Conservation (phyloP, 495 filamentous ascomycete genomes). For the Immersiella caudata region DNA sequence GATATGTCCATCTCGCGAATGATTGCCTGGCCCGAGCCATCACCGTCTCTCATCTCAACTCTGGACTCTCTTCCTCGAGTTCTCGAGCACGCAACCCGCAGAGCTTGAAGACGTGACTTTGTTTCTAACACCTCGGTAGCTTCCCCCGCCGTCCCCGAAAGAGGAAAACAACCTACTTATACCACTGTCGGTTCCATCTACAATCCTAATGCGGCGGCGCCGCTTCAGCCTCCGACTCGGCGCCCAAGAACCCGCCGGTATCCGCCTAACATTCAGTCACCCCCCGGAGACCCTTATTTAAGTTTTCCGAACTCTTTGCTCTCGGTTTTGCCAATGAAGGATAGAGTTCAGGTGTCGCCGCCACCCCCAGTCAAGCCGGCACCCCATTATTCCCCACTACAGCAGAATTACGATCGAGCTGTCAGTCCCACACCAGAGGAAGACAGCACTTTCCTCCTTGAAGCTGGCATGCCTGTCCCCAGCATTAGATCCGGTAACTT, state of each 20-base stretch:
- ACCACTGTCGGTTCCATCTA: conserved; percentile 54
- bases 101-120: neutral
- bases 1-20: no score
- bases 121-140: conserved; percentile 7
- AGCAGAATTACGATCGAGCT: conserved; percentile 53
- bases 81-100: neutral
- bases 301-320: conserved; percentile 26
- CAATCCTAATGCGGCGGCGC: conserved; percentile 40
- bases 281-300: conserved; percentile 22
- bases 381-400: conserved; percentile 48
- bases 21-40: no score
- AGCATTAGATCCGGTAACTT: conserved; percentile 31
- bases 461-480: conserved; percentile 27
- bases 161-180: conserved; percentile 36
- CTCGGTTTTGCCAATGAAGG: conserved; percentile 29
- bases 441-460: conserved; percentile 1
- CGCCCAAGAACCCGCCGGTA: conserved; percentile 43
- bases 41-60: no score
- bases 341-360: conserved; percentile 22
- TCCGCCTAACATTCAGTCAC: conserved; percentile 27
- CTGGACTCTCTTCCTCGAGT: no score
- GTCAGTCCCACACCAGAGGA: conserved; percentile 34
- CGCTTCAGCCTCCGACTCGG: conserved; percentile 49
- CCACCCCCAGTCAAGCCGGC: conserved; percentile 23
- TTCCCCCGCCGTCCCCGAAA: conserved; percentile 13